Evolutionary conservation across 2,329 filamentous ascomycete genomes (phyloP), one percentile per base, ranked within the genome.

Genomic region (Seiridium unicorne): DNA sequence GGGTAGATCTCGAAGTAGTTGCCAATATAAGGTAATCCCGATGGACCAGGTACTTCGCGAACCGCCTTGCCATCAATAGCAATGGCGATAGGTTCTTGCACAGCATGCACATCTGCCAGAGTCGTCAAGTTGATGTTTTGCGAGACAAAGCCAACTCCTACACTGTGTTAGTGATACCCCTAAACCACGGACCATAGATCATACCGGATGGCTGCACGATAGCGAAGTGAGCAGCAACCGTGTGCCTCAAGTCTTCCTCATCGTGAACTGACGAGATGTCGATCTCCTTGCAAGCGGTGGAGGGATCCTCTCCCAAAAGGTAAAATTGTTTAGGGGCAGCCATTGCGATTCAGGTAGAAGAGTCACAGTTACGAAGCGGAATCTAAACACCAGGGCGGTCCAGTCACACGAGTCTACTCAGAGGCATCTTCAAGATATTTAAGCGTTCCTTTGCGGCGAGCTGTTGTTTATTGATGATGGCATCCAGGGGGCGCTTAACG

Each of bases 1-100:
- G 84, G 84, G 64, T 78, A 86, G 8, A 85, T 70, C 61, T 85
- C 81, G 49, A 81, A 80, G 69, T 78, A 82, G 64, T 79, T 84
- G 26, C 84, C 84, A 3, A 85, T 70, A n/a, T 78, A 73, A 2
- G 80, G 79, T 1, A 81, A 70, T 4, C 76, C 78, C 18, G 69
- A 71, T 4, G 83, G 81, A 0, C 84, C 83, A 2, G 81, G 84
- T 9, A 85, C 70, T 2, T 79, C 73, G 1, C 78, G 79, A 5
- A 84, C 77, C 3, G 73, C 66, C 44, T 80, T 74, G 31, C 81
- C 80, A 60, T 84, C 81, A 13, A 85, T 75, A 4, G 75, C 78
- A 62, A 84, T 74, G 58, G 73, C 73, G 36, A 82, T 62, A 3
- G 73, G 70, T 4, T 66, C 69, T 3, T 71, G 62, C 10, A 68